Evolutionary conservation across 768 basidiomycete species (phyloP), one percentile per base, ranked within the genome.

Genomic region (Galerina sulciceps): DNA sequence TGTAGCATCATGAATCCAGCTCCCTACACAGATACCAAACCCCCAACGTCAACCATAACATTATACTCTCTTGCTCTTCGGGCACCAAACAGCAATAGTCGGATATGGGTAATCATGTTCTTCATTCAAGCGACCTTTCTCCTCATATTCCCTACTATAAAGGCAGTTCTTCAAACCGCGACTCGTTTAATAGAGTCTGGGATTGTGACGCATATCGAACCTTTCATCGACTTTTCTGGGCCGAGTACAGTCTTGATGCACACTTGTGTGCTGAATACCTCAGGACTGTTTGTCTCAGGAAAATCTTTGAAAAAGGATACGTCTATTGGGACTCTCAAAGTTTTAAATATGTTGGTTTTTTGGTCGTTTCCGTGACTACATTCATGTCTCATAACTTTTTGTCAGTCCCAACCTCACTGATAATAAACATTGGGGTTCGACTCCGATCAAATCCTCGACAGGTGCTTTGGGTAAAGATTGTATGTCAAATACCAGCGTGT

Each of bases 391-490:
- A 36, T 48, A 46, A 46, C 34, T 52, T 50, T 17, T 8, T 14
- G 17, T 37, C 31, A 90, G 89, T 50, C 81, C 82, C 37, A 81
- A 84, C 55, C 70, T 90, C 56, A 73, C 62, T 10, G 79, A 85
- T 38, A 78, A 83, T 57, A 74, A 73, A 13, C 72, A 75, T 8
- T 90, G 85, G 80, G 82, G 85, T 41, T 65, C 73, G 44, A 73
- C 77, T 0, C 67, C 75, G 1, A 75, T 91, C 26, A 71, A 81
- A 59, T 78, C 79, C 8, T 71, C 82, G 20, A 59, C 71, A 1
- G 72, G 75, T 18, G 72, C 69, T 44, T 70, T 74, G 9, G 84
- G 85, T 15, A 78, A 76, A 73, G 80, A 87, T 59, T 70, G 87
- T 88, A 66, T 71, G 82, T 65, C 10, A 18, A 17, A 6, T 3